Percentiles rank a stretch among this genome's conserved stretches.
phyloP scores from a whole-genome alignment of 2,329 filamentous ascomycete species.

The Lojkania enalia region DNA sequence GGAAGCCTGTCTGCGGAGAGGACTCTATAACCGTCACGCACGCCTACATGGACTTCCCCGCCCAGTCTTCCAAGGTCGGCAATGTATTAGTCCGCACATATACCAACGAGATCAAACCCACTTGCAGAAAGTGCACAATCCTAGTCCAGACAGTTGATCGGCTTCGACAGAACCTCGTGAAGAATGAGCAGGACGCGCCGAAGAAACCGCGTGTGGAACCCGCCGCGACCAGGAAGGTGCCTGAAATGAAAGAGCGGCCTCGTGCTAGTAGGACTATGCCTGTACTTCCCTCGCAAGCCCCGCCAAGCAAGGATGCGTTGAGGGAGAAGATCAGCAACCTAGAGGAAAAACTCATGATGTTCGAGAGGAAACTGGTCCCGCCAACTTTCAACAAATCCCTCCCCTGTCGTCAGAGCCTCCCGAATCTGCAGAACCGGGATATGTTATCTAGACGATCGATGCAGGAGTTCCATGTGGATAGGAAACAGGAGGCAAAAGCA shows the following conservation, averaged over 20 bases:
- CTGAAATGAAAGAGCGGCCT: constrained; percentile 1
- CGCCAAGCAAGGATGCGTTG: background rate
- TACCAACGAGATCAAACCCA: constrained; percentile 1
- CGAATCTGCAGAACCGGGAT: too few species aligned
- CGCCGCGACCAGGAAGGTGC: background rate
- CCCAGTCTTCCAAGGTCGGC: background rate
- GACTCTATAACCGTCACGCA: constrained; percentile 15
- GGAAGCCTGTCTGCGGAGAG: constrained; percentile 25
- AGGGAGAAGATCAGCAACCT: background rate
- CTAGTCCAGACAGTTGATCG: constrained; percentile 28
- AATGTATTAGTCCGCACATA: background rate
- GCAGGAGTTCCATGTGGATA: too few species aligned
- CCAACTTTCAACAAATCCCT: too few species aligned
- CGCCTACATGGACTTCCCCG: constrained; percentile 17
- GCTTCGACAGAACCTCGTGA: constrained; percentile 23
- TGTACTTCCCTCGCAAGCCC: background rate
- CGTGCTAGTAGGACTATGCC: background rate
- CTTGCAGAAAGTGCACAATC: constrained; percentile 30
- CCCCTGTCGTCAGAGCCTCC: too few species aligned
- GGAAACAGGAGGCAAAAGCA: too few species aligned
- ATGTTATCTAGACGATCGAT: too few species aligned
- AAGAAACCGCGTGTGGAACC: constrained; percentile 1
- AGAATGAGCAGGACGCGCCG: constrained; percentile 2
- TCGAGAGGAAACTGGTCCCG: background rate
- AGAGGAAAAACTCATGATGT: background rate